phyloP scores from a whole-genome alignment of 108 stramenopile genomes.

The Parietichytrium sp. region DNA sequence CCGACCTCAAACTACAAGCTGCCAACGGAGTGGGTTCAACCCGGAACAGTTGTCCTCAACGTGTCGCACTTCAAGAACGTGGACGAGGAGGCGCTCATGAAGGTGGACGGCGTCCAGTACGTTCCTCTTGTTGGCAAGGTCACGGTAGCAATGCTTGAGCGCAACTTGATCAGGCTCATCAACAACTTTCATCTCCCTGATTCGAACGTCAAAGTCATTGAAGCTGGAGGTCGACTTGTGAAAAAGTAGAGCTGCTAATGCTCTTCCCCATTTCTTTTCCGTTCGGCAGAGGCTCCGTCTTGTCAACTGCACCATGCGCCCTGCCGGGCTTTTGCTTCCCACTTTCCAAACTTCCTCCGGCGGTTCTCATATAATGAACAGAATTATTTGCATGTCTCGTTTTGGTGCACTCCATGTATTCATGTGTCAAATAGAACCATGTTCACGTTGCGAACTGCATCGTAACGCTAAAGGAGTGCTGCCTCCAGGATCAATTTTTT shows the following conservation, averaged over 20 bases:
- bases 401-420: too few relatives aligned
- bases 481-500: too few relatives aligned
- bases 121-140: constrained; percentile 88
- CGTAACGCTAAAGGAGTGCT: too few relatives aligned
- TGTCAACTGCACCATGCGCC: too few relatives aligned
- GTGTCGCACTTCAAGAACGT: constrained; percentile 85
- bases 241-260: not conserved
- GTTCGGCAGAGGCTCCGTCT: too few relatives aligned
- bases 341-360: too few relatives aligned
- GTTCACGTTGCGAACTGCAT: too few relatives aligned
- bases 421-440: too few relatives aligned
- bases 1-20: constrained; percentile 72
- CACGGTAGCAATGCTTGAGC: constrained; percentile 83
- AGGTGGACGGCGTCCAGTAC: constrained; percentile 70
- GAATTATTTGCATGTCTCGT: too few relatives aligned
- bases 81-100: constrained; percentile 70
- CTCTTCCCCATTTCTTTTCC: too few relatives aligned
- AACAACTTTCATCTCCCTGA: constrained; percentile 79
- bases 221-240: constrained; percentile 25
- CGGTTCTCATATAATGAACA: too few relatives aligned
- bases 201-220: constrained; percentile 29
- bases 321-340: too few relatives aligned
- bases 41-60: constrained; percentile 76
- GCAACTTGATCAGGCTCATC: constrained; percentile 79
- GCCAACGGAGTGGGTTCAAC: constrained; percentile 66